Base-by-base conservation (phyloP, 2,329 filamentous ascomycete genomes). In the Exophiala oligosperma region DNA sequence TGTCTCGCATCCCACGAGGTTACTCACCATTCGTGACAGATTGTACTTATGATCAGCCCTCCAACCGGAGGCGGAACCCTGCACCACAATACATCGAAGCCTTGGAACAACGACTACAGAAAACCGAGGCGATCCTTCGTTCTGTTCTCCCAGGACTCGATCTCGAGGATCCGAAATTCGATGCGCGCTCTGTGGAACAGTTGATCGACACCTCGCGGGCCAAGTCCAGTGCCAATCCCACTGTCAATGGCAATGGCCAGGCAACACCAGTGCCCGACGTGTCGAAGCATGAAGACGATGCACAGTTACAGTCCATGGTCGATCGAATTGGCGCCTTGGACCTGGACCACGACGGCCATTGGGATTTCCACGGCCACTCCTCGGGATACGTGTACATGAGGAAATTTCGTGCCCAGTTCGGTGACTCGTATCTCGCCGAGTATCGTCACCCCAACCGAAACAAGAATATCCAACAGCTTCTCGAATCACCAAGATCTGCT, bases 21-120 rank as follows among this genome's bases (percentile, higher is more conserved):
- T 38, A 44, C 60, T 60, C 21, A 60, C 43, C n/a, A 40, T 26
- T 28, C 14, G 49, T 29, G 51, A 21, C 60, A 96, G 92, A 96
- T 71, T 97, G 92, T 73, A 96, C 92, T 28, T 96, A 96, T 74
- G 92, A 96, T 70, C 94, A 96, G 72, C 92, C 92, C 11, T 96
- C 92, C 24, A 96, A 96, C 72, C 84, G 92, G 65, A 84, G 92
- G 65, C 86, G 92, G 67, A 96, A 96, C 71, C 92, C 92, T 23
- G 90, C 91, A 26, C 92, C 92, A 17, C 91, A 96, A 74, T 96
- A 96, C 71, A 91, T 96, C 65, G 92, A 96, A 75, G 91, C 91
- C 2, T 79, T 97, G 49, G 92, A 96, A 73, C 86, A 81, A 64
- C 86, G 91, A 64, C 77, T 96, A 53, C 90, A 92, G 68, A 90